These are phyloP conservation scores for Peniophora sp. DNA, from an alignment of 1,284 basidiomycete genomes.

Conservation along the genomic window DNA sequence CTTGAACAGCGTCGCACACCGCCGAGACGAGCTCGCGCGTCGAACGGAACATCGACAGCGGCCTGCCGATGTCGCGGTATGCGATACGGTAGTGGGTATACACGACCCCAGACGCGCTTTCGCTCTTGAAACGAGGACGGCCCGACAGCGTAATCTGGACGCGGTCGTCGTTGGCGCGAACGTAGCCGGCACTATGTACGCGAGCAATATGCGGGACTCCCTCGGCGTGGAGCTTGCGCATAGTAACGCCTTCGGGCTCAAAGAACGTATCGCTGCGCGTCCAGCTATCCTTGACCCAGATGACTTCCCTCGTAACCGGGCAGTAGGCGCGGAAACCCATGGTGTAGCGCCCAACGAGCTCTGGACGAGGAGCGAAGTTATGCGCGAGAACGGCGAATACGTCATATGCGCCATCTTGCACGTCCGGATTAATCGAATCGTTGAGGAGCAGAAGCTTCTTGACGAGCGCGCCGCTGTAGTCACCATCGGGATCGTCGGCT, in stretches of 20 bases:
- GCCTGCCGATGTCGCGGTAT: neutral
- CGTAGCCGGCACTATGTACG: neutral
- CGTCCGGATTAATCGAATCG: neutral
- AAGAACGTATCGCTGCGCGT: neutral
- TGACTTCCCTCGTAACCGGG: neutral
- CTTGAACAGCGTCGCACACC: conserved; percentile 4
- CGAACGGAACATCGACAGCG: neutral
- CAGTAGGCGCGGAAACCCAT: neutral
- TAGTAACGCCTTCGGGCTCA: neutral
- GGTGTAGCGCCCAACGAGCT: neutral
- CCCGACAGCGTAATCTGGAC: neutral
- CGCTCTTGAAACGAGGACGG: neutral
- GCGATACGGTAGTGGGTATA: neutral
- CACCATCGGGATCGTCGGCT: no score
- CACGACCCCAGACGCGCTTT: neutral
- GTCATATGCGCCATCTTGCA: neutral
- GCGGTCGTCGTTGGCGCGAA: neutral
- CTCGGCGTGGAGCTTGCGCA: neutral
- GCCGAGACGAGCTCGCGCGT: neutral
- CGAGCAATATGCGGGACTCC: neutral
- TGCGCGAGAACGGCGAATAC: neutral
- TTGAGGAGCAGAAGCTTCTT: neutral
- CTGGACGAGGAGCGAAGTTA: neutral
- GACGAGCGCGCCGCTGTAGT: neutral
- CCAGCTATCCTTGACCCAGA: neutral